Percentiles rank a stretch among this genome's conserved stretches.
Conservation (phyloP, 345 rosid genomes). For the Murraya paniculata region DNA sequence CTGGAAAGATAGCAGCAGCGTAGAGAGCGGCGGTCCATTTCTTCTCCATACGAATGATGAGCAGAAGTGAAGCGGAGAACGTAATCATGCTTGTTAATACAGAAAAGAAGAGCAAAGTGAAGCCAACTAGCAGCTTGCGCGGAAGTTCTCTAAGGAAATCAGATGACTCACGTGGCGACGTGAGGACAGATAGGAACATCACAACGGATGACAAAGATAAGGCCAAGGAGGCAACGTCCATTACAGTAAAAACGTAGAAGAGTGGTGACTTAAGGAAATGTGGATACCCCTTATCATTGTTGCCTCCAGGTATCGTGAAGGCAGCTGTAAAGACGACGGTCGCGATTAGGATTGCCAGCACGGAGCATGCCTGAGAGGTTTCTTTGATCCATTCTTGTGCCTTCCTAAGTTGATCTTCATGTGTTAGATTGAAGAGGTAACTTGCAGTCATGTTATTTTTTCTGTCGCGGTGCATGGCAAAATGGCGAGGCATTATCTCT, state of each 20-base stretch:
- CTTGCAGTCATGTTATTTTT: neutral
- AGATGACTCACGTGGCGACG: conserved; percentile 5
- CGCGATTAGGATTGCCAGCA: neutral
- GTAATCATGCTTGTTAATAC: conserved; percentile 21
- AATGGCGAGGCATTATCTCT: neutral
- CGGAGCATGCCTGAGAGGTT: neutral
- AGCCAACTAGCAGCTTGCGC: conserved; percentile 15
- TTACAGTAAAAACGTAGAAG: conserved; percentile 19
- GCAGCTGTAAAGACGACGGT: neutral
- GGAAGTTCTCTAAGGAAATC: conserved; percentile 24
- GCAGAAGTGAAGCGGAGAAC: conserved; percentile 24
- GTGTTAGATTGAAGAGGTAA: neutral
- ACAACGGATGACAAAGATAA: conserved; percentile 31
- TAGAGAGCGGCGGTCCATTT: conserved; percentile 16
- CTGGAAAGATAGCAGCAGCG: conserved; percentile 23
- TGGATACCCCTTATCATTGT: conserved; percentile 11
- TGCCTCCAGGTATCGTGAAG: neutral
- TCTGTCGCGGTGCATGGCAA: neutral
- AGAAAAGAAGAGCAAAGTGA: conserved; percentile 25
- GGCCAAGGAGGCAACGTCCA: conserved; percentile 18
- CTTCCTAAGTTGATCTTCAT: neutral
- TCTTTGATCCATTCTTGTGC: neutral
- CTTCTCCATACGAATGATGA: conserved; percentile 12
- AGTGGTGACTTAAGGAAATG: conserved; percentile 6
- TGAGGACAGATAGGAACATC: conserved; percentile 27